Evolutionary conservation across 2,329 filamentous ascomycete species (phyloP), one percentile per base, ranked within the genome.

Genomic region (Scytalidium sp.): DNA sequence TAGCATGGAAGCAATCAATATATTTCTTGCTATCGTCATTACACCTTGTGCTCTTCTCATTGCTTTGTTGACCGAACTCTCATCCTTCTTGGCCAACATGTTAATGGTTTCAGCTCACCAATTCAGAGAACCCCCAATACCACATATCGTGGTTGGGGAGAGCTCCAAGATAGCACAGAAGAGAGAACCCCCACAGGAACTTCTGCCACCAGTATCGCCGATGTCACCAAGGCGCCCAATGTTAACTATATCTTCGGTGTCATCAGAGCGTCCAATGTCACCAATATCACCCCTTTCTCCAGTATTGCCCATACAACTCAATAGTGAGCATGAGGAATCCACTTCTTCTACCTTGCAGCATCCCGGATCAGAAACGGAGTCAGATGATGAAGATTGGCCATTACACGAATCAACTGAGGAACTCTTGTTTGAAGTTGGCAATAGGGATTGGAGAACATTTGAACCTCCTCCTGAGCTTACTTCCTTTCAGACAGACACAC

Each of bases 371-470:
- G 13, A 10, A 7, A 27, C 7, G 17, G 8, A 15, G 13, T 36
- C 32, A n/a, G 6, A 9, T 15, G 11, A 8, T 6, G 32, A 36
- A 36, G 4, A 36, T 9, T 36, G 32, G 32, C 32, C 32, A 36
- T 36, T 36, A 36, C 32, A 15, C 5, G 32, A 36, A 36, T 36
- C 32, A n/a, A 15, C 32, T 5, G 32, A 36, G 32, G 32, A 10
- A 10, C 17, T 36, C 17, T n/a, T 36, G 32, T 36, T n/a, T 36
- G 61, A 67, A 15, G 52, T 62, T 41, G 49, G 55, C 3, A 54
- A 64, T 2, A 63, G 70, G 27, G 70, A 76, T 57, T 80, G 77
- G 74, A 69, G 65, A 32, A 62, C 68, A 45, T 78, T 76, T 53
- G 67, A 71, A 2, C 75, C 75, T 3, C 79, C 79, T 0, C 56